Percentiles rank a stretch among this genome's conserved stretches.
These are phyloP conservation scores for Friedmanniomyces simplex DNA, from an alignment of 495 filamentous ascomycete species.

Conservation along the genomic window DNA sequence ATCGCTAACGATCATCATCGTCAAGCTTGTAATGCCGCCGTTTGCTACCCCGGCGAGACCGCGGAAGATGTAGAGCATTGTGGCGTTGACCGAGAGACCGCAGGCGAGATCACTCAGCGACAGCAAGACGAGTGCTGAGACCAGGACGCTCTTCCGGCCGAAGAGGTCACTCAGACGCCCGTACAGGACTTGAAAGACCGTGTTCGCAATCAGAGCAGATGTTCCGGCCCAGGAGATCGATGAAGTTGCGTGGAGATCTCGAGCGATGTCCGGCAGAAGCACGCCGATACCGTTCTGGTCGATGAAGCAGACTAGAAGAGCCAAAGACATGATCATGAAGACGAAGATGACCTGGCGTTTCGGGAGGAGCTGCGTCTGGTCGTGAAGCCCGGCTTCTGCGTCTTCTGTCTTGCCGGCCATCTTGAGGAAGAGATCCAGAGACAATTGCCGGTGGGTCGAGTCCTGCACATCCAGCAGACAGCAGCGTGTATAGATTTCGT, in stretches of 20 bases:
- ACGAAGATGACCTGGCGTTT: conserved; percentile 46
- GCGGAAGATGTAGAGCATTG: conserved; percentile 46
- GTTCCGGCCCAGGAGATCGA: conserved; percentile 68
- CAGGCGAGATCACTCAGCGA: conserved; percentile 36
- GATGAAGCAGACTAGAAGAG: conserved; percentile 47
- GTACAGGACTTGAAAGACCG: conserved; percentile 55
- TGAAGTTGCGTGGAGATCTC: conserved; percentile 43
- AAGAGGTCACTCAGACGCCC: conserved; percentile 44
- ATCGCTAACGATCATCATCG: conserved; percentile 30
- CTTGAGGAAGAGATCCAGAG: neutral
- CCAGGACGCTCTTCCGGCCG: conserved; percentile 36
- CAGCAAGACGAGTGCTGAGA: conserved; percentile 38
- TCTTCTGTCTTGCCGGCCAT: conserved; percentile 1
- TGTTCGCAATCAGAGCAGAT: conserved; percentile 62
- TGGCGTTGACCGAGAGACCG: conserved; percentile 34
- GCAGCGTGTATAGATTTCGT: no score
- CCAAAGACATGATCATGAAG: conserved; percentile 43
- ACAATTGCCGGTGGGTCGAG: no score
- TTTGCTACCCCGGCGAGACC: conserved; percentile 39
- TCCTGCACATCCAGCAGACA: no score
- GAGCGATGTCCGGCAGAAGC: conserved; percentile 49
- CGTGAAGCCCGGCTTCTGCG: conserved; percentile 23
- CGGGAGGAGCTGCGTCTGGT: conserved; percentile 49
- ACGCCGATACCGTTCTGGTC: conserved; percentile 57
- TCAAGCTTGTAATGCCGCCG: conserved; percentile 25